Percentiles rank a stretch among this genome's conserved stretches.
Evolutionary conservation across 2,329 filamentous ascomycete genomes (phyloP).

Genomic region (Cladosporium sp.): DNA sequence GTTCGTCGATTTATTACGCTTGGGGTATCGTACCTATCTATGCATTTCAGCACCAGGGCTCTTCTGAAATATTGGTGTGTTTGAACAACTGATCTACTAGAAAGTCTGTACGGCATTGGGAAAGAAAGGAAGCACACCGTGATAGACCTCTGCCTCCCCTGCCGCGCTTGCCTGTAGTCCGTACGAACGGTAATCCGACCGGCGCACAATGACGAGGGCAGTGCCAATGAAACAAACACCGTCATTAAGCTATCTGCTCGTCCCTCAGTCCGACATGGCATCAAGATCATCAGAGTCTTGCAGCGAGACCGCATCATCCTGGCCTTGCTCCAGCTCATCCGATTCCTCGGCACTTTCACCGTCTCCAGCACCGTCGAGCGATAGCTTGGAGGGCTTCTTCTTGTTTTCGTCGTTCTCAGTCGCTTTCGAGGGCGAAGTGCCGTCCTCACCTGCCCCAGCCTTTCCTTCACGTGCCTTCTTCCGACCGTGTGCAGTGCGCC

Average conservation of each 20-base stretch:
- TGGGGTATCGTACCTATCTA: conserved; percentile 8
- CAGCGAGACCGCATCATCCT: conserved; percentile 20
- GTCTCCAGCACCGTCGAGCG: conserved; percentile 13
- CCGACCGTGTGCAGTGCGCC: conserved; percentile 23
- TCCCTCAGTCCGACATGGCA: conserved; percentile 22
- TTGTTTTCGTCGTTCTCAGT: conserved; percentile 11
- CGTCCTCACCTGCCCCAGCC: conserved; percentile 11
- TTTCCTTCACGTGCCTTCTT: conserved; percentile 1
- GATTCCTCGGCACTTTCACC: conserved; percentile 12
- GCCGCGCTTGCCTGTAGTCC: too few relatives aligned
- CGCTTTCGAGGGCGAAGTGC: conserved; percentile 1
- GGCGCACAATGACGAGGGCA: too few relatives aligned
- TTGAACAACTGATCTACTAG: too few relatives aligned
- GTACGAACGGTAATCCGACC: too few relatives aligned
- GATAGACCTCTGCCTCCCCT: too few relatives aligned
- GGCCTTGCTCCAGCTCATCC: conserved; percentile 12
- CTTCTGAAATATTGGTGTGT: too few relatives aligned
- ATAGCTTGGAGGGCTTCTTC: conserved; percentile 17
- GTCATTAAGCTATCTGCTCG: too few relatives aligned
- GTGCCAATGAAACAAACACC: too few relatives aligned
- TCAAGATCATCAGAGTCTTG: conserved; percentile 27
- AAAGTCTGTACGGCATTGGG: neutral
- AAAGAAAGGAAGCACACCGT: too few relatives aligned
- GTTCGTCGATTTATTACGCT: neutral
- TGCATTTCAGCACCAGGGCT: neutral